phyloP scores from a whole-genome alignment of 164 flowering plant species.

The Chimonanthus salicifolius region DNA sequence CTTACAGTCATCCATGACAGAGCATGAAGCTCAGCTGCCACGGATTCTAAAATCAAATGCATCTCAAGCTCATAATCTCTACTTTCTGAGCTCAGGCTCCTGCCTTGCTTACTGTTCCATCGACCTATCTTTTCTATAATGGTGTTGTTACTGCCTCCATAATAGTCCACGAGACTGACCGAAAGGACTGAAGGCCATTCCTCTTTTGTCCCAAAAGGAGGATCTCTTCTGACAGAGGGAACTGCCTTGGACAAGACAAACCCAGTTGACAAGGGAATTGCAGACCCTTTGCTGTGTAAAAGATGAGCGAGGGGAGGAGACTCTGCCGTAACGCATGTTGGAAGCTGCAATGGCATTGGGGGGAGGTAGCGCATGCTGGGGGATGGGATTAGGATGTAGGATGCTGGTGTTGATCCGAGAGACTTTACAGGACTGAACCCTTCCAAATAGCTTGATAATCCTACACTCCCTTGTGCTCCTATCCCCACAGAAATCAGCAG shows the following conservation, averaged over 20 bases:
- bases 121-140: conserved; percentile 49
- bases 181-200: conserved; percentile 93
- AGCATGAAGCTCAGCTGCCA: conserved; percentile 92
- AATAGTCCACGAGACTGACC: conserved; percentile 76
- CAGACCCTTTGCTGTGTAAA: conserved; percentile 92
- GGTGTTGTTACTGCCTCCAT: conserved; percentile 49
- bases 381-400: conserved; percentile 78
- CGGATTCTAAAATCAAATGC: conserved; percentile 60
- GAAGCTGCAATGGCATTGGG: conserved; percentile 80
- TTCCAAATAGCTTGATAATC: conserved; percentile 49
- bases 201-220: conserved; percentile 39
- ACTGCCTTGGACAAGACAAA: conserved; percentile 90
- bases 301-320: conserved; percentile 99
- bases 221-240: conserved; percentile 65
- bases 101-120: conserved; percentile 41
- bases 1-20: conserved; percentile 97
- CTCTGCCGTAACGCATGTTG: conserved; percentile 87
- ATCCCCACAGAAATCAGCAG: conserved; percentile 31
- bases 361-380: conserved; percentile 88
- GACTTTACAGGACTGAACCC: conserved; percentile 86
- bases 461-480: conserved; percentile 43
- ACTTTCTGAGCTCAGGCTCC: conserved; percentile 35
- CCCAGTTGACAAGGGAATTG: conserved; percentile 85
- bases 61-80: conserved; percentile 59
- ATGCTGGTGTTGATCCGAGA: conserved; percentile 67